Base-by-base conservation (phyloP, 208 protist species). In the Trypanosoma grayi region DNA sequence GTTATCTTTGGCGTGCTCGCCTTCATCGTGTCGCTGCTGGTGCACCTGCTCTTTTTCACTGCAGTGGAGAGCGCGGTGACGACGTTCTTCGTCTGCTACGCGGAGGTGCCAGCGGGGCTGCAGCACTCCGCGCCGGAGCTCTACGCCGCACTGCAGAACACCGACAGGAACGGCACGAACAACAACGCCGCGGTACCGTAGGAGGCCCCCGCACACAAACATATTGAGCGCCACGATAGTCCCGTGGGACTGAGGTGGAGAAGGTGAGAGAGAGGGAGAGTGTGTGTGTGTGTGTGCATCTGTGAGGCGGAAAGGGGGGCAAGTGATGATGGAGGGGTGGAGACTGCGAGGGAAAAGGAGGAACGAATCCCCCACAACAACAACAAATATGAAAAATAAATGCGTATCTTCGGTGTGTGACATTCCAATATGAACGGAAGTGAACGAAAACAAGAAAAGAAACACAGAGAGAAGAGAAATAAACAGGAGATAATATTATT, bases 21-120 rank as follows among this genome's bases (percentile, higher is more conserved):
- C 41, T 86, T 93, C 54, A 27, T 87, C 28, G 53, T 85, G 1
- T 43, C 75, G 6, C 27, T 77, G 6, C 37, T 92, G 0, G 76
- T 97, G 31, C 75, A 82, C 25, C 13, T 48, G 5, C 58, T 94
- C 52, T 67, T 97, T 39, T 84, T 95, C 22, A 61, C 66, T n/a
- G 56, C 79, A 37, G 70, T 97, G 13, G 70, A 62, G 37, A 94
- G 86, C 66, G 76, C 81, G 4, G 77, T 92, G 40, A 82, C 82
- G 18, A 92, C 91, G 1, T 67, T 95, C 27, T 97, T 97, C 73
- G 88, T 97, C 18, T 94, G 91, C 66, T 94, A 92, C 53, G 91
- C 86, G 9, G 92, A 97, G 63, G 70, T 74, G 6, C 83, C 85
- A 1, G 82, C 92, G 47, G 83, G 70, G n/a, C 70, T 95, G 47